Percentiles rank a stretch among this genome's conserved stretches.
Conservation (phyloP, 768 basidiomycete species). For the Pilatotrama ljubarskyi region DNA sequence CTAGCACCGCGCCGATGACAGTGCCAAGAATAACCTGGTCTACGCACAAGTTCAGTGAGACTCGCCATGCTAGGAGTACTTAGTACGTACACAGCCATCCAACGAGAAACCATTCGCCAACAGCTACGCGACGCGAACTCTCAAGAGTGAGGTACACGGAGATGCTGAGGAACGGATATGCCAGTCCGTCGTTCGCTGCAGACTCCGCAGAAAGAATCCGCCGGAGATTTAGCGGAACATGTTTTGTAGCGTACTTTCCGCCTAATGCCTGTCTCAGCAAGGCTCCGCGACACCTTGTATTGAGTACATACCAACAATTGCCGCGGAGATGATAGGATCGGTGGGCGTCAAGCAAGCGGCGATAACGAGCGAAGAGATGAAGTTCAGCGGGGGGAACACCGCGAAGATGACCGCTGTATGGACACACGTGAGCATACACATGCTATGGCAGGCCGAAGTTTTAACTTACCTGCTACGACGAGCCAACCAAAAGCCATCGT, state of each 20-base stretch:
- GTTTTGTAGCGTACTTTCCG: constrained; percentile 65
- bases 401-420: constrained; percentile 62
- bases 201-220: constrained; percentile 85
- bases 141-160: constrained; percentile 86
- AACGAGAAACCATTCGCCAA: constrained; percentile 84
- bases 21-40: constrained; percentile 83
- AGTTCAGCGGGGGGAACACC: constrained; percentile 71
- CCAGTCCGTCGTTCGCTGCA: constrained; percentile 94
- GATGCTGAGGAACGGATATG: constrained; percentile 88
- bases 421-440: neutral
- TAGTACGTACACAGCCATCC: constrained; percentile 74
- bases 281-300: neutral
- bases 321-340: constrained; percentile 91
- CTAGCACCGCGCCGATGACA: constrained; percentile 60
- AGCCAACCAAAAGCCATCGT: constrained; percentile 89
- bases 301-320: constrained; percentile 57
- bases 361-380: constrained; percentile 78
- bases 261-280: constrained; percentile 39
- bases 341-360: constrained; percentile 92
- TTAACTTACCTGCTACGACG: constrained; percentile 58
- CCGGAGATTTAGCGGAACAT: constrained; percentile 76
- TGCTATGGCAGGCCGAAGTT: neutral
- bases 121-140: constrained; percentile 54
- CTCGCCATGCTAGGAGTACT: no score
- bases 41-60: constrained; percentile 26